These are phyloP conservation scores for Salvia rosmarinus DNA, from an alignment of 257 asterid genomes.

Conservation along the genomic window DNA sequence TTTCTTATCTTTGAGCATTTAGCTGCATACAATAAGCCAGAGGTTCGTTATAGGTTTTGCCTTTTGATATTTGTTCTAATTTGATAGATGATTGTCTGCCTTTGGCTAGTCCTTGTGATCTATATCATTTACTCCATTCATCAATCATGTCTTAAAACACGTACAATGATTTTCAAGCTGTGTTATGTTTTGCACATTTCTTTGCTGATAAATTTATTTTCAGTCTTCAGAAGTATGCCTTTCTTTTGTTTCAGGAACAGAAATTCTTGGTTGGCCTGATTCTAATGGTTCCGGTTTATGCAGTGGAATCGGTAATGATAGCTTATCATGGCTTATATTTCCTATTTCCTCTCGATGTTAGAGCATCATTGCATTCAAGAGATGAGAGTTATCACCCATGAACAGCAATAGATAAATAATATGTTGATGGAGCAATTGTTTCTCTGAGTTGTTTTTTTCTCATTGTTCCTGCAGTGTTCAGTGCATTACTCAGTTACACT, in stretches of 20 bases:
- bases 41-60: constrained; percentile 53
- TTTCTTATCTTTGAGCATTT: constrained; percentile 89
- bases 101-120: background rate
- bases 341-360: constrained; percentile 12
- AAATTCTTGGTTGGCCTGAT: constrained; percentile 88
- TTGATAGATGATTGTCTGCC: background rate
- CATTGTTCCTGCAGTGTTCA: constrained; percentile 2
- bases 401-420: background rate
- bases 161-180: constrained; percentile 1
- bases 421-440: background rate
- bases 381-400: constrained; percentile 17
- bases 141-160: background rate
- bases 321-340: constrained; percentile 21
- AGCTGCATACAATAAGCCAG: constrained; percentile 90
- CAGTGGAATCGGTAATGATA: constrained; percentile 81
- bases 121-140: constrained; percentile 10
- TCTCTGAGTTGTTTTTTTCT: background rate
- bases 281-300: constrained; percentile 99
- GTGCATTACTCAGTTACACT: background rate
- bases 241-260: constrained; percentile 79
- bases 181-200: background rate
- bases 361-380: background rate
- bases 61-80: background rate
- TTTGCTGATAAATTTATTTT: constrained; percentile 5
- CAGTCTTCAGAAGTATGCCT: constrained; percentile 20